Conservation (phyloP, 192 early-diverging fungal genomes). For the Coemansia furcata region DNA sequence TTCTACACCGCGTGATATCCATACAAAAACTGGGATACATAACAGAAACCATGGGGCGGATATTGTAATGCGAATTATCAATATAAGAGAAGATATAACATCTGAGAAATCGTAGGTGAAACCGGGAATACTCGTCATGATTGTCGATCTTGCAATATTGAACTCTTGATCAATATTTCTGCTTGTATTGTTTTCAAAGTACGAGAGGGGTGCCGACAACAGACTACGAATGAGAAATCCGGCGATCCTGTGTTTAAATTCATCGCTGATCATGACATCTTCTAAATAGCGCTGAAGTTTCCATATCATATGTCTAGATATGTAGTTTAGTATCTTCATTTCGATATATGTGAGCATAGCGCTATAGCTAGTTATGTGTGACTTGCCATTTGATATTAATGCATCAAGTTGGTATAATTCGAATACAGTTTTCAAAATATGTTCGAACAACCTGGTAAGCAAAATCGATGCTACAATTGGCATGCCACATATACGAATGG, state of each 20-base stretch:
- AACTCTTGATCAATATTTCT: background rate
- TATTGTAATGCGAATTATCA: background rate
- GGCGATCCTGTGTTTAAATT: background rate
- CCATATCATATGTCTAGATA: background rate
- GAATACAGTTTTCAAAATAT: background rate
- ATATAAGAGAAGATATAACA: background rate
- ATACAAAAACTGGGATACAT: background rate
- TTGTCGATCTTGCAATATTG: background rate
- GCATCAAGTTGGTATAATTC: background rate
- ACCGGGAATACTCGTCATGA: background rate
- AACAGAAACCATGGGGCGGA: background rate
- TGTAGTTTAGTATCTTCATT: background rate
- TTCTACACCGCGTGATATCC: background rate
- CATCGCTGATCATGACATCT: background rate
- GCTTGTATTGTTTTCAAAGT: background rate
- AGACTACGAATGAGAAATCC: background rate
- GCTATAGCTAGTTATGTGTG: background rate
- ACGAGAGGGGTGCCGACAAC: background rate
- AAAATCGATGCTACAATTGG: no score
- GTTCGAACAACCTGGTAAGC: no score
- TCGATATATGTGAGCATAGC: background rate
- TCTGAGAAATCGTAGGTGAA: background rate
- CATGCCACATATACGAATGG: no score
- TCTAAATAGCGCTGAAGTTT: background rate
- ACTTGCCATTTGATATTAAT: background rate